A percentile compares a stretch with the other conserved stretches of the same genome.
Evolutionary conservation across 129 eudicot species (phyloP).

Genomic region (Gnaphalium uliginosum): DNA sequence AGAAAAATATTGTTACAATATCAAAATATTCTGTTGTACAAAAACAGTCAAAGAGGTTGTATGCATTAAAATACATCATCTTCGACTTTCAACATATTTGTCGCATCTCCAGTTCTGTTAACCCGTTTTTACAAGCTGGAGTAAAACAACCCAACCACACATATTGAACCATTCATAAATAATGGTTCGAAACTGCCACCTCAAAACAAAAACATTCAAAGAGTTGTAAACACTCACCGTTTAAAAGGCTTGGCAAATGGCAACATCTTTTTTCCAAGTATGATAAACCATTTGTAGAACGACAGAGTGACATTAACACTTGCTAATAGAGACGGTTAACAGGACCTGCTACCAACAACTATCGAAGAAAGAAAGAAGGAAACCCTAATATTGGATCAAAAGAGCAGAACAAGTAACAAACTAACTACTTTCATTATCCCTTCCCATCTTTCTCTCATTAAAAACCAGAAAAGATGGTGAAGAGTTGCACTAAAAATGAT

Average conservation of each 20-base stretch:
- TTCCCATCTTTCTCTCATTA: slow-evolving; percentile 10
- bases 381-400: neutral
- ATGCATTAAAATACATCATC: neutral
- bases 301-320: neutral
- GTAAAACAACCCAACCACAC: neutral
- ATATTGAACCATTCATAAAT: neutral
- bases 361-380: neutral
- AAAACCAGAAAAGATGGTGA: slow-evolving; percentile 11
- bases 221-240: slow-evolving; percentile 32
- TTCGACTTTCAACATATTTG: neutral
- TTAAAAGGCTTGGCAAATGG: slow-evolving; percentile 34
- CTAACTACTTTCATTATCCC: neutral
- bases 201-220: neutral
- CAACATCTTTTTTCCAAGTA: slow-evolving; percentile 33
- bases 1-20: neutral
- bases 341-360: slow-evolving; percentile 1
- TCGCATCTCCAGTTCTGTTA: neutral
- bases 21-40: neutral
- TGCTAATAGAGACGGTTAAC: neutral
- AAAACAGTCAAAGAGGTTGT: neutral
- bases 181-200: neutral
- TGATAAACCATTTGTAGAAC: slow-evolving; percentile 1
- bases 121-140: neutral
- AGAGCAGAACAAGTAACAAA: neutral
- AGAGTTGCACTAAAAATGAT: neutral